These are phyloP conservation scores for Alternaria sp. DNA, from an alignment of 2,329 filamentous ascomycete genomes.

Conservation along the genomic window DNA sequence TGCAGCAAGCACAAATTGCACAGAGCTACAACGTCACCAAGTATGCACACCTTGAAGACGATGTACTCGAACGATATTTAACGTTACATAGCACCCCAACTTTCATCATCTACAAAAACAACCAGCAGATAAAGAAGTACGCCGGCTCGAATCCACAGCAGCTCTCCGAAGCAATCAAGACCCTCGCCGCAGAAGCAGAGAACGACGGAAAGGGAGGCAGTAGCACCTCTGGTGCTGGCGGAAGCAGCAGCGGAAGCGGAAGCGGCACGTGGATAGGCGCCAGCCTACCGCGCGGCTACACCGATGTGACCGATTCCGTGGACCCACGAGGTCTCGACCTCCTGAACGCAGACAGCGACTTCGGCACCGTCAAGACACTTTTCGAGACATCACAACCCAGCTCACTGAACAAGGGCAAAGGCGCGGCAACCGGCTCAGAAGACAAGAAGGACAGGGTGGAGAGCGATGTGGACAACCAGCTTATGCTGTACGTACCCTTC, in stretches of 20 bases:
- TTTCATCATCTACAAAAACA: conserved; percentile 82
- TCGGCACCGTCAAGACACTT: conserved; percentile 75
- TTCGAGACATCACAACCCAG: conserved; percentile 76
- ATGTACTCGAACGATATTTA: conserved; percentile 21
- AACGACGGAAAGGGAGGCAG: conserved; percentile 54
- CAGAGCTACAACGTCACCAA: conserved; percentile 75
- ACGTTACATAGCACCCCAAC: conserved; percentile 72
- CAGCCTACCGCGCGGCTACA: conserved; percentile 79
- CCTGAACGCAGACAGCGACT: conserved; percentile 82
- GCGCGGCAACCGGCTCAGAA: conserved; percentile 63
- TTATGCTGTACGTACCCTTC: conserved; percentile 93
- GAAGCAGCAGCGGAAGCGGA: conserved; percentile 51
- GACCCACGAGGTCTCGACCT: conserved; percentile 84
- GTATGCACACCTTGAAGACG: conserved; percentile 52
- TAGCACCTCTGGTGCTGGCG: conserved; percentile 53
- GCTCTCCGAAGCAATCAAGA: conserved; percentile 75
- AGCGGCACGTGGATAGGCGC: conserved; percentile 74
- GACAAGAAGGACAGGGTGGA: conserved; percentile 83
- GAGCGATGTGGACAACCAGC: conserved; percentile 95
- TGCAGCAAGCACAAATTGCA: conserved; percentile 77
- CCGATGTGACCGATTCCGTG: conserved; percentile 81
- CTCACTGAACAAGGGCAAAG: conserved; percentile 61
- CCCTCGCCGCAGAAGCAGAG: conserved; percentile 71
- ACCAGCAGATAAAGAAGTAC: conserved; percentile 71
- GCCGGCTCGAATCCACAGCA: conserved; percentile 76